Evolutionary conservation across 163 green algal species (phyloP).

Genomic region (Smithsoniella earleae): DNA sequence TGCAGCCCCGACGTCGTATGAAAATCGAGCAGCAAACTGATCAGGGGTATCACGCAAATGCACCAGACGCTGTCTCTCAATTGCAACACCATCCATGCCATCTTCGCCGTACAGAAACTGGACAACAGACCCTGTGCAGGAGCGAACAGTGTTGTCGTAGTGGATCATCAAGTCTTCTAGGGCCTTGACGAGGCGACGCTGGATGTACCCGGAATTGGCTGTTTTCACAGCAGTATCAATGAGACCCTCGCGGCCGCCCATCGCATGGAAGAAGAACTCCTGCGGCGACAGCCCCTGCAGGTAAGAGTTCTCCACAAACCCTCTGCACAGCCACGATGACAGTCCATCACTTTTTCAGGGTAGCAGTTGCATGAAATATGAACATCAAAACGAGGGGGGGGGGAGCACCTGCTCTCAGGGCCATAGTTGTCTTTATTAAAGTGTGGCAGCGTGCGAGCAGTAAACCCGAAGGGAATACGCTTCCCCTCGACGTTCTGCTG

Average conservation of each 20-base stretch:
- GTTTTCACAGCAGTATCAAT: slow-evolving; percentile 99
- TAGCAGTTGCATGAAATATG: too few species aligned
- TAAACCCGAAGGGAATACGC: slow-evolving; percentile 95
- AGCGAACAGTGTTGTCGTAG: slow-evolving; percentile 94
- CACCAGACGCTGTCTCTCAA: slow-evolving; percentile 87
- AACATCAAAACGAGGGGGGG: too few species aligned
- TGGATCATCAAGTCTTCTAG: slow-evolving; percentile 65
- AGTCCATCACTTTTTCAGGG: too few species aligned
- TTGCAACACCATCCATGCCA: slow-evolving; percentile 78
- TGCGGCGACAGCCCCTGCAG: slow-evolving; percentile 87
- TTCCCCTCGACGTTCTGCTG: slow-evolving; percentile 99
- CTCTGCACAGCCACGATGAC: slow-evolving; percentile 51
- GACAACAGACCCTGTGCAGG: slow-evolving; percentile 72
- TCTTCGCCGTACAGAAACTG: slow-evolving; percentile 94
- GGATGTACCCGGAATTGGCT: slow-evolving; percentile 92
- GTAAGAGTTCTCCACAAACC: slow-evolving; percentile 99
- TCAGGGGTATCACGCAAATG: slow-evolving; percentile 41
- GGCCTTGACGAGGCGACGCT: slow-evolving; percentile 88
- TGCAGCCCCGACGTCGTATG: slow-evolving; percentile 13
- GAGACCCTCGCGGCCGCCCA: slow-evolving; percentile 96
- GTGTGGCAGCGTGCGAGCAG: slow-evolving; percentile 85
- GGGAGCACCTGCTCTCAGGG: slow-evolving; percentile 59
- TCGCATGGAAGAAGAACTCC: slow-evolving; percentile 99
- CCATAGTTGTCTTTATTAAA: slow-evolving; percentile 95
- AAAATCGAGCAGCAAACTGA: slow-evolving; percentile 17